A percentile compares a stretch with the other conserved stretches of the same genome.
phyloP scores from a whole-genome alignment of 331 rosid species.

The Ulmus americana region DNA sequence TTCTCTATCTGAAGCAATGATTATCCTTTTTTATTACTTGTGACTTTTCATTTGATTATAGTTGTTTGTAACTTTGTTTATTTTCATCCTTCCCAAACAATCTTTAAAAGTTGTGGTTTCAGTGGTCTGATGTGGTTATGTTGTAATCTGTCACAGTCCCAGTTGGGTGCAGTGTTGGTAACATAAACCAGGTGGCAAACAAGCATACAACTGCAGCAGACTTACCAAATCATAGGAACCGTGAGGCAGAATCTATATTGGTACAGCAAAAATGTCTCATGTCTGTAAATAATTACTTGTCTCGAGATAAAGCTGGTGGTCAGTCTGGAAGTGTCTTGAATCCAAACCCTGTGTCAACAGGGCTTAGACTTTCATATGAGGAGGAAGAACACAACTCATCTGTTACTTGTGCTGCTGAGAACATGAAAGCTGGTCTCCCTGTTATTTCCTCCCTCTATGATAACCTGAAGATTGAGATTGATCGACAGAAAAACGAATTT shows the following conservation, averaged over 20 bases:
- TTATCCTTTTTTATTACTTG: background rate
- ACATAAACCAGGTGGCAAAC: constrained; percentile 18
- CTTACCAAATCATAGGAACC: constrained; percentile 16
- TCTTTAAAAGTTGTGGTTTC: background rate
- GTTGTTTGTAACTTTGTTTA: background rate
- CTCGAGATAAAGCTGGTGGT: constrained; percentile 20
- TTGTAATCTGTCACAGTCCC: constrained; percentile 17
- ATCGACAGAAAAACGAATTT: constrained; percentile 30
- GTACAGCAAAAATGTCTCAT: constrained; percentile 22
- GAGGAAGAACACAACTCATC: constrained; percentile 36
- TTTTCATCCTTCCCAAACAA: background rate
- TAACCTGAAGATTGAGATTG: constrained; percentile 25
- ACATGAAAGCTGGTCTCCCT: constrained; percentile 20
- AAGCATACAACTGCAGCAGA: constrained; percentile 10
- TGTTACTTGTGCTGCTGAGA: constrained; percentile 24
- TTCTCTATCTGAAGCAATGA: background rate
- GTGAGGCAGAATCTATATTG: constrained; percentile 18
- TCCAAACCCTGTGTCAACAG: constrained; percentile 28
- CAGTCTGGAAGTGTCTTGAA: constrained; percentile 23
- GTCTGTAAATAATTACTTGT: constrained; percentile 9
- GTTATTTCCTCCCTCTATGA: constrained; percentile 16
- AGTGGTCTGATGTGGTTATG: background rate
- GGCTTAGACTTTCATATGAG: constrained; percentile 29
- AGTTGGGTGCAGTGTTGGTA: constrained; percentile 26
- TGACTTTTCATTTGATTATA: background rate